Evolutionary conservation across 805 yeast genomes (phyloP).

Genomic region (Metschnikowia rubicola): DNA sequence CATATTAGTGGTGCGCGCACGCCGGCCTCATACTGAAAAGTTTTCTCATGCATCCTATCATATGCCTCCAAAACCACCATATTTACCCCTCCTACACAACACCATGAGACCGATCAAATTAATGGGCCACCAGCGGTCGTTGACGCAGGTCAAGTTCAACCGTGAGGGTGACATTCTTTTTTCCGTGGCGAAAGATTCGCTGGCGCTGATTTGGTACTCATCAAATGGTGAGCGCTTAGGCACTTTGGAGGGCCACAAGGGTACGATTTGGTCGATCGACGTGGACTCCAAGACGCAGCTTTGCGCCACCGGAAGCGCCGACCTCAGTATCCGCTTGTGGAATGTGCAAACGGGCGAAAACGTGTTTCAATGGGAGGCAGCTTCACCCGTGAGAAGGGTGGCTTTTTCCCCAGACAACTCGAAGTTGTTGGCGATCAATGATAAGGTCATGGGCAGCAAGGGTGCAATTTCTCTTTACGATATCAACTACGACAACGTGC

Average conservation of each 20-base stretch:
- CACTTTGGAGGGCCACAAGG: slow-evolving; percentile 77
- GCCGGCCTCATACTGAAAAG: slow-evolving; percentile 1
- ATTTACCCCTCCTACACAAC: neutral
- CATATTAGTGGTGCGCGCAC: slow-evolving; percentile 6
- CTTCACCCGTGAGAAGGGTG: slow-evolving; percentile 88
- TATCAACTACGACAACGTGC: slow-evolving; percentile 47
- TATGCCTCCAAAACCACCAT: neutral
- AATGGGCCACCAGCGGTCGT: slow-evolving; percentile 96
- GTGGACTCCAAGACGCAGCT: slow-evolving; percentile 66
- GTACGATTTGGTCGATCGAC: slow-evolving; percentile 95
- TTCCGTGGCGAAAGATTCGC: slow-evolving; percentile 87
- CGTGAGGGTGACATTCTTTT: slow-evolving; percentile 91
- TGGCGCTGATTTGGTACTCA: slow-evolving; percentile 90
- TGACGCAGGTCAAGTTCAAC: slow-evolving; percentile 94
- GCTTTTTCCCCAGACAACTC: slow-evolving; percentile 75
- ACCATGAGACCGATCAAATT: slow-evolving; percentile 52
- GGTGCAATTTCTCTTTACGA: slow-evolving; percentile 74
- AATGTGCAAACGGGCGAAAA: slow-evolving; percentile 72
- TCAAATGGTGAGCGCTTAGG: slow-evolving; percentile 96
- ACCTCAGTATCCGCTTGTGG: slow-evolving; percentile 83
- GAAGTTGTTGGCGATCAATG: slow-evolving; percentile 72
- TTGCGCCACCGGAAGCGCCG: slow-evolving; percentile 89
- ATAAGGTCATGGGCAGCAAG: slow-evolving; percentile 84
- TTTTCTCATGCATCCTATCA: neutral
- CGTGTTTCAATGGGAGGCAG: slow-evolving; percentile 66